Evolutionary conservation across 208 protist genomes (phyloP), one percentile per base, ranked within the genome.

Genomic region (Acanthamoeba sp.): DNA sequence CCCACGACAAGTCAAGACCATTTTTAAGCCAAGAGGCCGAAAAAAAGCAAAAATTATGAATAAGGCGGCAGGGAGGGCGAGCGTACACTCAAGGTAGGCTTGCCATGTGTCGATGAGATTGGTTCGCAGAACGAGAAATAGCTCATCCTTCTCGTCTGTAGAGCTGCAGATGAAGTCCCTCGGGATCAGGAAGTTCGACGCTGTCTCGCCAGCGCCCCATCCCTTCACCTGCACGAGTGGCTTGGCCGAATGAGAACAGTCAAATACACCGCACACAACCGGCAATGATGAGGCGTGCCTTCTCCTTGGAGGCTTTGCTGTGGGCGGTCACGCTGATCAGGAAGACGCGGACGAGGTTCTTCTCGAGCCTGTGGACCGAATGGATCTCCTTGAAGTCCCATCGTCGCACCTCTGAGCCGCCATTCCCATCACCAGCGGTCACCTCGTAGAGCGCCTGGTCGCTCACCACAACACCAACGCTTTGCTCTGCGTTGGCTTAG

Each of bases 121-220:
- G 84, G 29, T 69, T 6, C 55, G 45, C n/a, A 69, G 18, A 12
- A 90, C 84, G 52, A 42, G 27, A 24, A 71, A 90, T 27, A 59
- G 55, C 3, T 42, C 50, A 27, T 90, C 84, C 50, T 45, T 32
- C 52, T 90, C 84, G 12, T 90, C 84, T 16, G 45, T 24, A 0
- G 52, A 32, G 22, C 16, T 20, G 36, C 45, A 90, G 14, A 69
- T 34, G 52, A 71, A 90, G 29, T 90, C 84, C 9, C 84, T 20
- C n/a, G 55, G 84, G 20, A 59, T 45, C n/a, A 90, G 29, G 32
- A 71, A 90, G 84, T 90, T 90, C 20, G 84, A 90, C 1, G 84
- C 84, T 12, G 84, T 66, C 84, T 90, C 84, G 32, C 84, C 84
- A 9, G 84, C 84, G 3, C 84, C 84, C 84, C 84, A 90, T 20